Evolutionary conservation across 2,329 filamentous ascomycete genomes (phyloP), one percentile per base, ranked within the genome.

Genomic region (Grosmannia huntii): DNA sequence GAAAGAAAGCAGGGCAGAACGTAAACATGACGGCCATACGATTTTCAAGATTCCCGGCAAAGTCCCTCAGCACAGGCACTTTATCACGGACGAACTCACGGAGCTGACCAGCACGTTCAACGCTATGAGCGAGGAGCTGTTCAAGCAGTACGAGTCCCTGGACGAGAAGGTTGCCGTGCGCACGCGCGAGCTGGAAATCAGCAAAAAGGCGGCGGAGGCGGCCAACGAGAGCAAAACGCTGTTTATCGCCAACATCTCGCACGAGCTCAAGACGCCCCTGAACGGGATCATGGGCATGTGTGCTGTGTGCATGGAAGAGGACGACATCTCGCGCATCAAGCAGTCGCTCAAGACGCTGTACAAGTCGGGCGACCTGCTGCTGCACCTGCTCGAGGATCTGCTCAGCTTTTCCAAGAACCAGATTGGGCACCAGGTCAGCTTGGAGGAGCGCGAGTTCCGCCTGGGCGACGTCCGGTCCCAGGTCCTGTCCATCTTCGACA

Each of bases 261-360:
- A 85, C 65, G 82, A 97, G 70, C 77, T 99, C 41, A 95, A 96
- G 68, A 99, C 94, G 1, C 94, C 94, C 0, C 78, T 97, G 59
- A 97, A 97, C 67, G 94, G 92, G 14, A 96, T 97, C 54, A 77
- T 99, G 66, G 94, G 94, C 60, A 94, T 96, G 86, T 91, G 87
- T 64, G 87, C 90, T 0, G 87, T 96, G 0, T 94, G 89, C 70
- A 94, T 96, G 89, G 87, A 90, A 62, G 90, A 96, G 68, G 85
- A 91, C 54, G 89, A 95, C 65, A 73, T 90, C 16, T 70, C 78
- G 36, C 83, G 86, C 63, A 84, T 96, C 62, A 90, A 91, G 69
- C 83, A 90, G 64, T 94, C 88, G 1, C 76, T 96, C 5, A 87
- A 89, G 65, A 90, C 90, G 21, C 84, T 96, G 23, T 96, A 95